Percentiles rank a stretch among this genome's conserved stretches.
Evolutionary conservation across 768 basidiomycete species (phyloP).

Genomic region (Atractiella rhizophila): DNA sequence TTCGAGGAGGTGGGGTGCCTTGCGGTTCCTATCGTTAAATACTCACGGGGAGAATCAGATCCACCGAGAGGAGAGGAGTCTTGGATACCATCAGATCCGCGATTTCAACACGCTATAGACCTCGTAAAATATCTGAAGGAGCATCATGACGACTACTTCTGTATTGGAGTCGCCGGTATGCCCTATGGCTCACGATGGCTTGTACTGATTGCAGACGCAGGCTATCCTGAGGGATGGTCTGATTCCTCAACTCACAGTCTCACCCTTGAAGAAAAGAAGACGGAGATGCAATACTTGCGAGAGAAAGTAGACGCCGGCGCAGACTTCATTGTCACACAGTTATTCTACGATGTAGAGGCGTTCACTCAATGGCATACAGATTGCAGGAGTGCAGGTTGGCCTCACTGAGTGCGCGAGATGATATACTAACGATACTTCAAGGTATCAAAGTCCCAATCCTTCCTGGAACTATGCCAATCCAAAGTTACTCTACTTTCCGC

Average conservation of each 20-base stretch:
- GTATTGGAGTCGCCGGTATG: conserved; percentile 77
- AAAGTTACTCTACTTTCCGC: conserved; percentile 79
- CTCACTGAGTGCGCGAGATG: neutral
- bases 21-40: neutral
- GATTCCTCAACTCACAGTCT: conserved; percentile 27
- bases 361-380: conserved; percentile 57
- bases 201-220: conserved; percentile 27
- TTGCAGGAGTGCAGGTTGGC: conserved; percentile 46
- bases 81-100: conserved; percentile 61
- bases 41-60: conserved; percentile 29
- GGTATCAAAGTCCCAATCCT: conserved; percentile 77
- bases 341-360: conserved; percentile 83
- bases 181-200: neutral
- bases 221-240: conserved; percentile 71
- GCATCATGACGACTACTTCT: conserved; percentile 61
- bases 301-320: conserved; percentile 82
- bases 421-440: conserved; percentile 17
- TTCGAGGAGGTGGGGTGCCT: conserved; percentile 48
- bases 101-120: conserved; percentile 61
- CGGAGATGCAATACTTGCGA: conserved; percentile 38
- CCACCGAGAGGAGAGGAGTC: conserved; percentile 82
- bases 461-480: conserved; percentile 92
- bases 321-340: conserved; percentile 81
- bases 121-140: conserved; percentile 73
- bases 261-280: conserved; percentile 30